Evolutionary conservation across 1,284 basidiomycete genomes (phyloP), one percentile per base, ranked within the genome.

Genomic region (Ceratobasidium sp.): DNA sequence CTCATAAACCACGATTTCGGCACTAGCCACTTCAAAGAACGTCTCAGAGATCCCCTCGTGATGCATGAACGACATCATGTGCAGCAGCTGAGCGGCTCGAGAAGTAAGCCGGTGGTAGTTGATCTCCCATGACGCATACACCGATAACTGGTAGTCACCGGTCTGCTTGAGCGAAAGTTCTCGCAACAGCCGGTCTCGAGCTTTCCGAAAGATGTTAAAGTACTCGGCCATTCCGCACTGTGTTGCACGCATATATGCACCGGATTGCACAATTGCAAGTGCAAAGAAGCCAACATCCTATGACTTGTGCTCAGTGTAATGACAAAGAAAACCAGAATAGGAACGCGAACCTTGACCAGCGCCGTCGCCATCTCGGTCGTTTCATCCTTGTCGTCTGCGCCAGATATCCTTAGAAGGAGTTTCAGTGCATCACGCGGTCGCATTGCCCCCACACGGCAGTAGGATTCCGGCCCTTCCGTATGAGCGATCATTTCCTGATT

Each of bases 161-260:
- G 30, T n/a, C 21, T 43, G 35, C 35, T 38, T 38, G 35, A 38
- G 6, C 35, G 35, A 38, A 11, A 4, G 35, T 11, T 38, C 35
- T 5, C 35, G 35, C 35, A 38, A 11, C 35, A 38, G 11, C 6
- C 35, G 35, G 11, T 4, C 35, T 38, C 35, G 35, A 4, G 35
- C 35, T 11, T 4, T 5, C 35, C 11, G 35, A 11, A 38, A 38
- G 11, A 38, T 38, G 4, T 38, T 11, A 38, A 38, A 38, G 11
- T 38, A 38, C 35, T 38, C 35, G 11, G 4, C 35, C 6, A 38
- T 4, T 38, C 35, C 35, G 35, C 35, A 38, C 35, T 11, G 6
- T 11, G 35, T 38, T 11, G 35, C 63, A 35, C 43, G 52, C n/a
- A 69, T 58, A 50, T 57, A 73, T 55, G 62, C 46, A 7, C 23